Conservation (phyloP, 1,284 basidiomycete species). For the Gomphus bonarii region DNA sequence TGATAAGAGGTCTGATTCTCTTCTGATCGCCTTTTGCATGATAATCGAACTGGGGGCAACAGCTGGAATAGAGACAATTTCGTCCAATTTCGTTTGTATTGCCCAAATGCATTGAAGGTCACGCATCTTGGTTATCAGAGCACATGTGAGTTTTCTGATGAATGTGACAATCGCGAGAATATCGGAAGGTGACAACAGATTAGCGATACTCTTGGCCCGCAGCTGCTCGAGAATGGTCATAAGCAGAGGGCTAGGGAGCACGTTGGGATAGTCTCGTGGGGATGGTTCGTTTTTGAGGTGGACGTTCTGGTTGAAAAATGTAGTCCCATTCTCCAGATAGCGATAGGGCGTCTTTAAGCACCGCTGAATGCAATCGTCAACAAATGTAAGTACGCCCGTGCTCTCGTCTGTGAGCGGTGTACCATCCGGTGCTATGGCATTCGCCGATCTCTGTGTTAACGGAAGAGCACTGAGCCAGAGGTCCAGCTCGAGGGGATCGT, state of each 20-base stretch:
- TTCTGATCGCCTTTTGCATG: slow-evolving; percentile 33
- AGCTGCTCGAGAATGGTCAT: slow-evolving; percentile 73
- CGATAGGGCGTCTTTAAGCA: slow-evolving; percentile 79
- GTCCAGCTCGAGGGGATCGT: slow-evolving; percentile 61
- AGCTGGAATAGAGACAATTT: slow-evolving; percentile 17
- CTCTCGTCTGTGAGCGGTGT: slow-evolving; percentile 47
- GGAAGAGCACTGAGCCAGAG: slow-evolving; percentile 68
- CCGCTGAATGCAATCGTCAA: slow-evolving; percentile 84
- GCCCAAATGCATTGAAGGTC: slow-evolving; percentile 25
- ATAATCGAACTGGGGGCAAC: slow-evolving; percentile 27
- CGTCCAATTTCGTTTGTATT: slow-evolving; percentile 29
- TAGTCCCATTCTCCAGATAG: slow-evolving; percentile 68
- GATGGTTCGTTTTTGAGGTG: slow-evolving; percentile 12
- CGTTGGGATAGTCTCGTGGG: slow-evolving; percentile 10
- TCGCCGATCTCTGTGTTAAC: slow-evolving; percentile 24
- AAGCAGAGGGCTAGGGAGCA: slow-evolving; percentile 58
- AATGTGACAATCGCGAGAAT: slow-evolving; percentile 53
- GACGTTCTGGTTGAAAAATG: slow-evolving; percentile 16
- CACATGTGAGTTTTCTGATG: slow-evolving; percentile 47
- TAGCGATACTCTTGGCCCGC: slow-evolving; percentile 44
- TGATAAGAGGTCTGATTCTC: slow-evolving; percentile 33
- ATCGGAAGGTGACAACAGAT: slow-evolving; percentile 47
- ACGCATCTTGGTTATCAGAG: slow-evolving; percentile 44
- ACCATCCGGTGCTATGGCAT: slow-evolving; percentile 37
- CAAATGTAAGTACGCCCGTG: slow-evolving; percentile 51